Base-by-base conservation (phyloP, 208 protist genomes). In the Crithidia bombi region DNA sequence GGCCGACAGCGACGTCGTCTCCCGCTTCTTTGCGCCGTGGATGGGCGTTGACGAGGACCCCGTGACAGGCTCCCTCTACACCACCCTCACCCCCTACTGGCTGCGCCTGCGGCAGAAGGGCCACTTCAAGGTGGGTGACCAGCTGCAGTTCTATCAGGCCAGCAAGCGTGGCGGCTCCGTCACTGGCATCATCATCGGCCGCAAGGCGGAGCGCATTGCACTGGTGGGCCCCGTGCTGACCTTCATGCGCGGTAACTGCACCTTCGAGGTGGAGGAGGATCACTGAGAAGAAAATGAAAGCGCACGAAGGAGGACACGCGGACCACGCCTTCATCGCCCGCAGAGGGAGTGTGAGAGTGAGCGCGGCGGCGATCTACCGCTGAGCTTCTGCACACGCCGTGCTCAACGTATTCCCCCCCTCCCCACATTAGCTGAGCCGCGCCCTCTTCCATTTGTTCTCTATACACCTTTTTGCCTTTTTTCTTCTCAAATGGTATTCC, bases 1-100 rank as follows among this genome's bases (percentile, higher is more conserved):
- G 19, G 61, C 61, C 46, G 64, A 69, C 43, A 38, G 77, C 14
- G 74, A 90, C 14, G 67, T 91, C 25, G 55, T 90, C 23, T 89
- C 89, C 23, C 85, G 89, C 64, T 83, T 90, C 77, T 94, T 94
- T 54, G 75, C 80, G 41, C 86, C 86, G 55, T 88, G 82, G 79
- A 47, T 79, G 47, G 85, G 89, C 54, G 59, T 90, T 15, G 66
- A 74, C 0, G 89, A 94, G 77, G 89, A 94, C 65, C 76, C 83
- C 21, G 89, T 94, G 23, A 86, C 89, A 10, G 83, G 85, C 56
- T 77, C 78, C 32, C 55, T 77, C 63, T 58, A 83, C 71, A 81
- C 70, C 30, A 44, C 65, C 15, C 52, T 92, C 43, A 59, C 73
- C 23, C 82, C 82, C 0, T 89, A 89, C 73, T 89, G 82, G 86